Base-by-base conservation (phyloP, 495 filamentous ascomycete species). In the Xylaria nigripes region DNA sequence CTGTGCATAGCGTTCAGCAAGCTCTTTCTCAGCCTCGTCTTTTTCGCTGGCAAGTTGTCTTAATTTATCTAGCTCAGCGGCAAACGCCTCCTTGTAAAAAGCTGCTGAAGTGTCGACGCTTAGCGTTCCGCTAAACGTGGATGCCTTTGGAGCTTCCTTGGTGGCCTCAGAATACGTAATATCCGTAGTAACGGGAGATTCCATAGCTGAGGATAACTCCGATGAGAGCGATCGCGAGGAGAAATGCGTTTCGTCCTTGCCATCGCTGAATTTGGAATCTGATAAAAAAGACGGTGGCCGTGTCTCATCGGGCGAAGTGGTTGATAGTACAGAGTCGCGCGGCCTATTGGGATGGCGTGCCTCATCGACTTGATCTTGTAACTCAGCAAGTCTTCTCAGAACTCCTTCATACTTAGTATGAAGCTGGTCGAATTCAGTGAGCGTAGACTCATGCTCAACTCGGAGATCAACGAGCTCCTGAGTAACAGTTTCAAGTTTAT, bases 201-300 rank as follows among this genome's bases (percentile, higher is more conserved):
- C 89, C 82, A 85, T 87, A 81, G 77, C 89, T 75, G 86, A 96
- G 73, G 89, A 96, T 70, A 95, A 83, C 71, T 96, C 91, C 82
- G 90, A 91, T 56, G 88, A 96, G 66, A 96, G 88, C 71, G 91
- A 95, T 68, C 86, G 90, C 81, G 89, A 89, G 75, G 86, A 90
- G 64, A 79, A 83, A 73, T 87, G 88, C 71, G 76, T 84, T 73
- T 83, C 86, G 76, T 81, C 78, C 68, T 82, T 91, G 67, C 78
- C 76, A 61, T 84, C 86, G 73, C 80, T 84, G 73, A 85, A 81
- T 76, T 82, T 84, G 70, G 76, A 77, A 67, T 89, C 85, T 58
- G 82, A 90, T 88, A 96, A 86, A 90, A 95, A 95, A 86, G 91
- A 94, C 48, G 81, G 76, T 13, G 90, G 88, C 48, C 90, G 77